phyloP scores from a whole-genome alignment of 176 grass and related monocot species.

The Elymus sibiricus region DNA sequence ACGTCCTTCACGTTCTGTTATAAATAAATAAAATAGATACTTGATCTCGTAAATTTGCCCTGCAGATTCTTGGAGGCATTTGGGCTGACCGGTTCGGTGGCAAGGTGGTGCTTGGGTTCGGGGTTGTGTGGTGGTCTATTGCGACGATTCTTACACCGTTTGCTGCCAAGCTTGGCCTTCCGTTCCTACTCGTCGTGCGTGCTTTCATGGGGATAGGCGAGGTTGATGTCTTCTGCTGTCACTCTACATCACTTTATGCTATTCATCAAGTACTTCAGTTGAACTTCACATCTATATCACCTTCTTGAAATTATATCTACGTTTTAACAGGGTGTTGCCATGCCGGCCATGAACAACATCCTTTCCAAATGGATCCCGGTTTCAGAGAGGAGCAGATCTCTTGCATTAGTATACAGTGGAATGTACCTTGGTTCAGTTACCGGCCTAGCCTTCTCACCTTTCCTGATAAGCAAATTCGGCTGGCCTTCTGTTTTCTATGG shows the following conservation, averaged over 20 bases:
- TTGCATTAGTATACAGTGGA: slow-evolving; percentile 90
- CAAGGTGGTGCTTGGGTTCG: slow-evolving; percentile 85
- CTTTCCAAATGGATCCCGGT: slow-evolving; percentile 97
- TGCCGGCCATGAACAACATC: slow-evolving; percentile 98
- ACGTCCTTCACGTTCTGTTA: background rate
- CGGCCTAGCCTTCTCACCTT: slow-evolving; percentile 80
- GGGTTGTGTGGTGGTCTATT: slow-evolving; percentile 97
- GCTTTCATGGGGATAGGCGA: slow-evolving; percentile 99
- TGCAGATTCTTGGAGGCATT: slow-evolving; percentile 95
- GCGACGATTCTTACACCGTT: slow-evolving; percentile 87
- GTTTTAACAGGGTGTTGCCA: slow-evolving; percentile 84
- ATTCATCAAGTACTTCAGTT: too few relatives aligned
- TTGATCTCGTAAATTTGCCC: background rate
- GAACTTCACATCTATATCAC: too few relatives aligned
- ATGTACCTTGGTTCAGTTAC: slow-evolving; percentile 99
- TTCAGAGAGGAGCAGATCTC: slow-evolving; percentile 95
- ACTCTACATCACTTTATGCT: slow-evolving; percentile 13
- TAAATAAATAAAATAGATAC: background rate
- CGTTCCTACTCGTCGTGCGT: slow-evolving; percentile 70
- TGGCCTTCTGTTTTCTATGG: slow-evolving; percentile 97
- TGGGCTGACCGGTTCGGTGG: slow-evolving; percentile 92
- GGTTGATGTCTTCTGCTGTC: slow-evolving; percentile 47
- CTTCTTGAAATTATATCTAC: background rate
- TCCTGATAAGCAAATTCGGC: slow-evolving; percentile 88
- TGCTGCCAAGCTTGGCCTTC: slow-evolving; percentile 88